Percentiles rank a stretch among this genome's conserved stretches.
Conservation (phyloP, 805 yeast species). For the Candida suzukii region DNA sequence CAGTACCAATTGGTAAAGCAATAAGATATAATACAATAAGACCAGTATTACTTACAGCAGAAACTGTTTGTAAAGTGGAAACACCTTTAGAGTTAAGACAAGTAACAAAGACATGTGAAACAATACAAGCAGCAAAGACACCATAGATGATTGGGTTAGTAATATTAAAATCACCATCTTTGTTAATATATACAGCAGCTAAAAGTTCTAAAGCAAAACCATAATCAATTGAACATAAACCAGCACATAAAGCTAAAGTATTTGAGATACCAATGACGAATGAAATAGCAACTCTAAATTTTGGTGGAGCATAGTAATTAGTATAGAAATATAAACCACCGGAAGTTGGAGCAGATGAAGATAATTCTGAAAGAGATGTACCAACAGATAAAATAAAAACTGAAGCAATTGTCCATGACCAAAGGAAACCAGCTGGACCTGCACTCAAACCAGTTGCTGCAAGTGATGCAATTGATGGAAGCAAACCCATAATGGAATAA, state of each 20-base stretch:
- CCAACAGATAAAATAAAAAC: conserved; percentile 53
- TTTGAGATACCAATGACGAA: conserved; percentile 63
- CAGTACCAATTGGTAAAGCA: conserved; percentile 58
- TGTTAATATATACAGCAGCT: conserved; percentile 45
- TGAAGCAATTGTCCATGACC: conserved; percentile 69
- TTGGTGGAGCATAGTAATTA: conserved; percentile 55
- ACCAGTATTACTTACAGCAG: conserved; percentile 47
- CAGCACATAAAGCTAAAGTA: conserved; percentile 59
- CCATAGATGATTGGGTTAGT: conserved; percentile 54
- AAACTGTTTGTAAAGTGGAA: conserved; percentile 52
- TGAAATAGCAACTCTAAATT: conserved; percentile 43
- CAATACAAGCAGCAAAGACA: conserved; percentile 53
- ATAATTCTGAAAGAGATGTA: conserved; percentile 56
- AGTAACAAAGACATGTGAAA: conserved; percentile 45
- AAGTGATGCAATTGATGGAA: conserved; percentile 57
- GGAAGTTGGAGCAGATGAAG: conserved; percentile 65
- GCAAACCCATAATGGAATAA: conserved; percentile 63
- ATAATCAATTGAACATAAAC: conserved; percentile 60
- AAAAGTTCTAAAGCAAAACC: conserved; percentile 58
- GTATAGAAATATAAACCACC: conserved; percentile 74
- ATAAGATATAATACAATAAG: conserved; percentile 49
- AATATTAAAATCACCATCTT: conserved; percentile 48
- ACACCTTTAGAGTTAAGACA: conserved; percentile 49
- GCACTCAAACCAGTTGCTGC: conserved; percentile 47
- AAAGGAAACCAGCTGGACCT: conserved; percentile 58